Conservation (phyloP, 2,329 filamentous ascomycete genomes). For the Thermoascus crustaceus region DNA sequence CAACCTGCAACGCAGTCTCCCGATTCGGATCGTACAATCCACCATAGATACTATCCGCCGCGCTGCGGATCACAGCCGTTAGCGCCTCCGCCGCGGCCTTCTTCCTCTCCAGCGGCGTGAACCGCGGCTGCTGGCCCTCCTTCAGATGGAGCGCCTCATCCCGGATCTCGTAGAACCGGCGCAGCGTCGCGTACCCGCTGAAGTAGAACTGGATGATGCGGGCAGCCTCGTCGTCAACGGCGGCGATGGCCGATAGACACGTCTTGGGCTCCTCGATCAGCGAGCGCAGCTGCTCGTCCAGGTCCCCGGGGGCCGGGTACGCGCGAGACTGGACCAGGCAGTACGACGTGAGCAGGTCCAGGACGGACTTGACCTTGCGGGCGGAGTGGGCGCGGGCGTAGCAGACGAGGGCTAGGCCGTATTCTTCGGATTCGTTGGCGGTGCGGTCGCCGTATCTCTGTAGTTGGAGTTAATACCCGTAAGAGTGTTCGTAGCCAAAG, state of each 20-base stretch:
- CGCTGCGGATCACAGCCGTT: constrained; percentile 73
- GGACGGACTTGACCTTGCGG: constrained; percentile 72
- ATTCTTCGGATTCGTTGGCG: constrained; percentile 62
- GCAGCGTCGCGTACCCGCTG: constrained; percentile 84
- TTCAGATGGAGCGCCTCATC: constrained; percentile 51
- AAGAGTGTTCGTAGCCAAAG: neutral
- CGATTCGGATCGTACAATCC: constrained; percentile 76
- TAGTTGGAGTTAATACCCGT: constrained; percentile 14
- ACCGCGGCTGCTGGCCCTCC: constrained; percentile 33
- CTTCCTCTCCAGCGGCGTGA: constrained; percentile 52
- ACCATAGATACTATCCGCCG: constrained; percentile 83
- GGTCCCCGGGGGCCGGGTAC: constrained; percentile 61
- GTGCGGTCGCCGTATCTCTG: constrained; percentile 78
- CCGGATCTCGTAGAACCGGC: constrained; percentile 82
- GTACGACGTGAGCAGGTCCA: constrained; percentile 79
- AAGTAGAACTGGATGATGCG: constrained; percentile 76
- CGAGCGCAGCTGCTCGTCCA: constrained; percentile 63
- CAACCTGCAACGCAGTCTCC: constrained; percentile 78
- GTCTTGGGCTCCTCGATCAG: constrained; percentile 65
- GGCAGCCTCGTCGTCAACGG: constrained; percentile 71
- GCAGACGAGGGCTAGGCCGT: constrained; percentile 81
- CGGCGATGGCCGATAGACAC: constrained; percentile 63
- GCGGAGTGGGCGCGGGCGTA: constrained; percentile 76
- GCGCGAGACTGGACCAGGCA: constrained; percentile 77
- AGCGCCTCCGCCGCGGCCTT: constrained; percentile 66